Evolutionary conservation across 2,329 filamentous ascomycete genomes (phyloP).

Genomic region (Fusarium subglutinans): DNA sequence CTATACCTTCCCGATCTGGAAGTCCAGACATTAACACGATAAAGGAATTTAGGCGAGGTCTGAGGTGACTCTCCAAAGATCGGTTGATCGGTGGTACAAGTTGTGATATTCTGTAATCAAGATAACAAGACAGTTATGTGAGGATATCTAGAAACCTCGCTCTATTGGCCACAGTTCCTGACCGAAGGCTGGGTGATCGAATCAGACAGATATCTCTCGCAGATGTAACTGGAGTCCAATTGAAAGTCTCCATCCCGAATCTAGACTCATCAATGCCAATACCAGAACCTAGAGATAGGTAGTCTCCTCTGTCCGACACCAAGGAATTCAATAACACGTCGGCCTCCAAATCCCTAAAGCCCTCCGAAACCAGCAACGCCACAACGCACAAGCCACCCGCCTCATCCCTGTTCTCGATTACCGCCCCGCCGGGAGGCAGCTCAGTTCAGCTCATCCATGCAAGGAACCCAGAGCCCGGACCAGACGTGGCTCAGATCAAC

Average conservation of each 20-base stretch:
- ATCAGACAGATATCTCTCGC: neutral
- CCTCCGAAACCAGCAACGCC: conserved; percentile 21
- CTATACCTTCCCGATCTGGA: conserved; percentile 29
- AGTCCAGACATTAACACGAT: neutral
- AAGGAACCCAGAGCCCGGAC: conserved; percentile 19
- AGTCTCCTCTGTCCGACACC: neutral
- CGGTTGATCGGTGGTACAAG: neutral
- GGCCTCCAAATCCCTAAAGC: neutral
- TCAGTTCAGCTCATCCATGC: conserved; percentile 11
- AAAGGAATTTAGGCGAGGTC: neutral
- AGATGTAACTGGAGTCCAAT: neutral
- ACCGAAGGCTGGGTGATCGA: neutral
- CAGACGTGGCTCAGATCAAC: conserved; percentile 32
- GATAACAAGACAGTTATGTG: neutral
- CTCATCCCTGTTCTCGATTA: conserved; percentile 11
- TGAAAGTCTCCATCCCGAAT: neutral
- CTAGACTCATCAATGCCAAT: neutral
- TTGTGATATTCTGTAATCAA: neutral
- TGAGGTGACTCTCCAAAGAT: neutral
- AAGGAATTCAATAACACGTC: neutral
- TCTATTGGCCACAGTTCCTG: neutral
- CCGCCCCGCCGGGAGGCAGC: conserved; percentile 32
- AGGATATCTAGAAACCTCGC: neutral
- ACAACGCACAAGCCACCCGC: conserved; percentile 21
- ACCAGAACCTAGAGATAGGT: neutral